Percentiles rank a stretch among this genome's conserved stretches.
phyloP scores from a whole-genome alignment of 1,139 yeast species.

The Protomyces pachydermus region DNA sequence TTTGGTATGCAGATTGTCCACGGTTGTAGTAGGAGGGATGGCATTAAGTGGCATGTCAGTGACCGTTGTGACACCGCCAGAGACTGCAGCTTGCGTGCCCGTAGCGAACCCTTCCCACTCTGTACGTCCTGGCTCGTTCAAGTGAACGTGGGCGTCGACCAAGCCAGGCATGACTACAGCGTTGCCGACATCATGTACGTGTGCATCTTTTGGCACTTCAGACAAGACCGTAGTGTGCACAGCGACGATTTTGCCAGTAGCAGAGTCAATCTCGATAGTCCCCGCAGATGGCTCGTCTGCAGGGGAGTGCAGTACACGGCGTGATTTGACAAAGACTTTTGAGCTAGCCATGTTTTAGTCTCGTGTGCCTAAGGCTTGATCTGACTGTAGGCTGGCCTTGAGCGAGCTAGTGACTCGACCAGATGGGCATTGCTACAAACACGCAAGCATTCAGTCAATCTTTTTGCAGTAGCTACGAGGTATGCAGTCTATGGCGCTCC shows the following conservation, averaged over 20 bases:
- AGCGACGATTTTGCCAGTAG: conserved; percentile 10
- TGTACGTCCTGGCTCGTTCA: conserved; percentile 90
- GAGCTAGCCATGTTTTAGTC: background rate
- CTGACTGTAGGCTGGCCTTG: too few relatives aligned
- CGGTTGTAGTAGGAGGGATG: conserved; percentile 55
- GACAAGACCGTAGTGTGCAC: background rate
- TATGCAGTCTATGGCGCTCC: background rate
- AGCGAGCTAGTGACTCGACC: too few relatives aligned
- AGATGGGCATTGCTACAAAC: too few relatives aligned
- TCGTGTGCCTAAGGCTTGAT: too few relatives aligned
- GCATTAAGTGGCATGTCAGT: conserved; percentile 36
- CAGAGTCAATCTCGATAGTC: conserved; percentile 2
- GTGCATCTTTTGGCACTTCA: background rate
- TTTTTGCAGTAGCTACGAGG: background rate
- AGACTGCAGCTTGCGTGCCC: conserved; percentile 86
- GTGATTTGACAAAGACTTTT: conserved; percentile 6
- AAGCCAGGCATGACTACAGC: conserved; percentile 69
- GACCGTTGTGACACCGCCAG: conserved; percentile 89
- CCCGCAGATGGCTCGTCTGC: conserved; percentile 7
- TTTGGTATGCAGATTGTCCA: conserved; percentile 41
- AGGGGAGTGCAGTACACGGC: conserved; percentile 5
- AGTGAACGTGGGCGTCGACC: conserved; percentile 88
- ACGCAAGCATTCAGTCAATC: too few relatives aligned
- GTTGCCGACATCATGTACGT: background rate
- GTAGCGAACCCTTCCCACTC: conserved; percentile 96